These are phyloP conservation scores for Platanus orientalis DNA, from an alignment of 164 flowering plant species.

Conservation along the genomic window DNA sequence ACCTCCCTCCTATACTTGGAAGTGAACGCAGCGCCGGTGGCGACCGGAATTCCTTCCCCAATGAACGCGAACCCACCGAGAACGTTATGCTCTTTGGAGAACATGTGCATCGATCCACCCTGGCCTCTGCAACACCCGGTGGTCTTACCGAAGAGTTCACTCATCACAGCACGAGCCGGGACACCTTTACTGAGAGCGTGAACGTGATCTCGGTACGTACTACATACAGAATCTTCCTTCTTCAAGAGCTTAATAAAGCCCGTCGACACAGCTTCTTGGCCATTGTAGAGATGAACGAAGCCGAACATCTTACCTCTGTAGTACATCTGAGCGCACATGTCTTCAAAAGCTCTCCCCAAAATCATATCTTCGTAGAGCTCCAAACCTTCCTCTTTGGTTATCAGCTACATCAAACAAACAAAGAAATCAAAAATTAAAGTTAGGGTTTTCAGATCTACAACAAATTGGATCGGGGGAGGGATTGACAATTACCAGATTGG, in stretches of 20 bases:
- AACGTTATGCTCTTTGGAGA: slow-evolving; percentile 79
- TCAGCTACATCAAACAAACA: slow-evolving; percentile 38
- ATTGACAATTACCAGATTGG: slow-evolving; percentile 40
- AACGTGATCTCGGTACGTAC: slow-evolving; percentile 91
- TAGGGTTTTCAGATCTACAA: background rate
- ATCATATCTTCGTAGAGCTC: slow-evolving; percentile 76
- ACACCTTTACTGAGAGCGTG: slow-evolving; percentile 91
- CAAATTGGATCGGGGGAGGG: background rate
- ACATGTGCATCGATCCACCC: slow-evolving; percentile 99
- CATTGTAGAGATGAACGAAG: slow-evolving; percentile 90
- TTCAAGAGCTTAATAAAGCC: slow-evolving; percentile 86
- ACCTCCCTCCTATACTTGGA: slow-evolving; percentile 76
- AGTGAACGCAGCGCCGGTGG: slow-evolving; percentile 91
- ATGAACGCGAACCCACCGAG: slow-evolving; percentile 98
- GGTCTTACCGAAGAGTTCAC: slow-evolving; percentile 85
- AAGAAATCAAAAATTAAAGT: background rate
- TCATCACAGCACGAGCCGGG: slow-evolving; percentile 80
- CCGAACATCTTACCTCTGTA: slow-evolving; percentile 97
- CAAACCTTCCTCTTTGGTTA: slow-evolving; percentile 76
- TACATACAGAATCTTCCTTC: slow-evolving; percentile 63
- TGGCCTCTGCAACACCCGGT: slow-evolving; percentile 96
- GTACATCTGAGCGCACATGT: slow-evolving; percentile 98
- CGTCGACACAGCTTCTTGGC: slow-evolving; percentile 91
- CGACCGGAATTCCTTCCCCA: slow-evolving; percentile 94
- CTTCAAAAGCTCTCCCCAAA: slow-evolving; percentile 81